Evolutionary conservation across 2,329 filamentous ascomycete species (phyloP), one percentile per base, ranked within the genome.

Genomic region (Calonectria honghensis): DNA sequence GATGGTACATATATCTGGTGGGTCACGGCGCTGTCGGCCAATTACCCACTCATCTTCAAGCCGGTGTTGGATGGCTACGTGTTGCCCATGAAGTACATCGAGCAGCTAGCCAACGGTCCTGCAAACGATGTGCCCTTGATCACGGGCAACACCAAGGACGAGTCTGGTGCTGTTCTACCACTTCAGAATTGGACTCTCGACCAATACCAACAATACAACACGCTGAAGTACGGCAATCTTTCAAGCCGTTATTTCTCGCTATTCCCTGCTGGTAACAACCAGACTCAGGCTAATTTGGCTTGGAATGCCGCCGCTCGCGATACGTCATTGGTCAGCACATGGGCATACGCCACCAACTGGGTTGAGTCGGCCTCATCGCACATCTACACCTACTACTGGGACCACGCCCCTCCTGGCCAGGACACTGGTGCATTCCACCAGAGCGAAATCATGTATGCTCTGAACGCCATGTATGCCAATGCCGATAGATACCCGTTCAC

Each of bases 111-210:
- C 6, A 16, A 32, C 7, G 73, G 73, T n/a, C 68, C 54, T 6
- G 68, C 73, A 4, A 59, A 74, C n/a, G 68, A 74, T 18, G 73
- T 74, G 3, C 73, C 73, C 6, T 13, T 74, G 7, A 52, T 74
- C 5, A 74, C 73, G 2, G 73, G 73, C 0, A 74, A 72, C 27
- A 74, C 63, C 7, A 72, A 57, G 45, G 73, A 74, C 29, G 73
- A 74, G 29, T 39, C 20, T 14, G 70, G 70, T 10, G 51, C 70
- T 11, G 32, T 41, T 6, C 48, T 14, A 24, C 35, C 24, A 35
- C 31, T 20, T 29, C 48, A 5, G 29, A 48, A 35, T 39, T 57
- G 35, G 4, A 61, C 70, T 1, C 35, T 72, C 16, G 31, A 20
- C 3, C n/a, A 68, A 24, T 72, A 68, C 52, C 6, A 39, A 10